phyloP scores from a whole-genome alignment of 345 rosid species.

The Salix caprea region DNA sequence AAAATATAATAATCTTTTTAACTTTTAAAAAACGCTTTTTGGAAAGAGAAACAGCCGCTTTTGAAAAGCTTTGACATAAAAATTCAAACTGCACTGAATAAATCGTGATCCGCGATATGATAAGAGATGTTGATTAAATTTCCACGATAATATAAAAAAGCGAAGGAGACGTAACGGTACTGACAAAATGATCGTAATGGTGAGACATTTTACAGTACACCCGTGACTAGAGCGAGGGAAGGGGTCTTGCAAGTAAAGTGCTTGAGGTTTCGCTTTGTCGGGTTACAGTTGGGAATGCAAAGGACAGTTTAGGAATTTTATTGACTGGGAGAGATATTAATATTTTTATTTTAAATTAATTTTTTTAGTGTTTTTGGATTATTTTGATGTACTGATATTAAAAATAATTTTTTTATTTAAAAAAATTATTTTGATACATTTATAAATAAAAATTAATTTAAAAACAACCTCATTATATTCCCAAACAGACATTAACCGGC shows the following conservation, averaged over 20 bases:
- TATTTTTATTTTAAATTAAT: too few relatives aligned
- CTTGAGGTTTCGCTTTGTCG: neutral
- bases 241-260: neutral
- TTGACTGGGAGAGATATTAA: neutral
- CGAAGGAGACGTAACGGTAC: neutral
- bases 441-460: too few relatives aligned
- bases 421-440: too few relatives aligned
- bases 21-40: too few relatives aligned
- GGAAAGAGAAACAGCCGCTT: neutral
- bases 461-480: accelerated
- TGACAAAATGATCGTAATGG: neutral
- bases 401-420: too few relatives aligned
- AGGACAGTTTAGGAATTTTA: neutral
- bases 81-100: neutral
- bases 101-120: neutral
- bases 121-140: neutral
- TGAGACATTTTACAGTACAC: neutral
- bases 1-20: too few relatives aligned
- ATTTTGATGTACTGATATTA: accelerated
- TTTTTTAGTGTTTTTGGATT: accelerated
- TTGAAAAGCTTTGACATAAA: neutral
- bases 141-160: neutral
- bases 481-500: too few relatives aligned
- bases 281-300: neutral
- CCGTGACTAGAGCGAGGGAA: neutral